Base-by-base conservation (phyloP, 805 yeast genomes). In the Teunomyces pallodes region DNA sequence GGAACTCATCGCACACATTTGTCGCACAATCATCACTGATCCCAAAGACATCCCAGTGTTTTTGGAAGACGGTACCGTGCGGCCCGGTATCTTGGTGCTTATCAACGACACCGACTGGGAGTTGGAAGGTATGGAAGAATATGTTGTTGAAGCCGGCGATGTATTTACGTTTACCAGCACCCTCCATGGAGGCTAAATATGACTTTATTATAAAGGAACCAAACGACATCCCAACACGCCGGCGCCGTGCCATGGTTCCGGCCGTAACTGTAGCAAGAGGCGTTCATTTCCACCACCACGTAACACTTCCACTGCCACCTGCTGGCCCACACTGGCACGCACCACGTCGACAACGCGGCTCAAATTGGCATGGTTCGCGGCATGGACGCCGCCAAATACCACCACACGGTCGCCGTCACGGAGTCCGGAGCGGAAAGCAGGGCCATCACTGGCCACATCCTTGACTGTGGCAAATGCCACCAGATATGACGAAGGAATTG, bases 41-140 rank as follows among this genome's bases (percentile, higher is more conserved):
- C 73, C 80, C 30, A 81, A 80, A 50, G 90, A 86, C 59, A 70
- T 77, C 27, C 85, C 82, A 3, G 86, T 90, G 9, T 90, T 92
- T 59, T 74, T 91, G 5, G 94, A 88, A 57, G 91, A 88, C 55
- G 96, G 75, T 9, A 79, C 84, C 1, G 83, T 90, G 10, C 81
- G 98, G 44, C 96, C 98, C 0, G 99, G 99, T 2, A 89, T 92
- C 42, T 72, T 92, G 51, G 96, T 94, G 8, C 75, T 92, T 47
- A 86, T 92, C 52, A 92, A 92, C 61, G 98, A 92, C 62, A 83
- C 96, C 0, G 99, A 92, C 69, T 92, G 98, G 98, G 99, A 92
- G 60, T 68, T 92, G 10, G 96, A 90, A 64, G 98, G 90, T 9
- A 90, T 85, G 65, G 90, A 88, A 57, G 86, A 81, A 8, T 90